phyloP scores from a whole-genome alignment of 208 protist genomes.

The Histomonas meleagridis region DNA sequence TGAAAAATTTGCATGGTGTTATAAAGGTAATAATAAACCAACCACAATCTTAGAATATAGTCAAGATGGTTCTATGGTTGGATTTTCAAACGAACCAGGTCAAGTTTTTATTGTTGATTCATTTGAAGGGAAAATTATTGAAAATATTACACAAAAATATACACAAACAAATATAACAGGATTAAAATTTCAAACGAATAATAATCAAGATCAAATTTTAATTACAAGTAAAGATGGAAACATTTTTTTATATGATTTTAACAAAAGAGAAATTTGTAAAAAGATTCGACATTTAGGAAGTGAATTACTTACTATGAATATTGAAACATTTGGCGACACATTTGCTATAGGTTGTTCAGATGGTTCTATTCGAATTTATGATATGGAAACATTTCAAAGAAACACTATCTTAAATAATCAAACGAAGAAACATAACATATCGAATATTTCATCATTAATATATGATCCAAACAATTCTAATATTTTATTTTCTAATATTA shows the following conservation, averaged over 20 bases:
- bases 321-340: background rate
- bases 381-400: background rate
- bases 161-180: background rate
- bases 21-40: no score
- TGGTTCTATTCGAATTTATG: conserved; percentile 27
- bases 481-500: background rate
- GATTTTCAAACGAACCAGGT: background rate
- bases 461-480: background rate
- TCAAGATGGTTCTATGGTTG: background rate
- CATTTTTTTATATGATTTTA: background rate
- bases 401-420: background rate
- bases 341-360: conserved; percentile 17
- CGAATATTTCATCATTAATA: background rate
- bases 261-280: background rate
- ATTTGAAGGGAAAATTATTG: background rate
- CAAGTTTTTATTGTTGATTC: background rate
- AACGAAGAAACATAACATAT: background rate
- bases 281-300: background rate
- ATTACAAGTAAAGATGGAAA: background rate
- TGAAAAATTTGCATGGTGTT: no score
- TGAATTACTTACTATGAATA: background rate
- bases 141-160: background rate
- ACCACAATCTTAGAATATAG: background rate
- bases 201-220: background rate
- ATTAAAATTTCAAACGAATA: background rate